Evolutionary conservation across 1,139 yeast species (phyloP).

Genomic region (Pichia norvegensis): DNA sequence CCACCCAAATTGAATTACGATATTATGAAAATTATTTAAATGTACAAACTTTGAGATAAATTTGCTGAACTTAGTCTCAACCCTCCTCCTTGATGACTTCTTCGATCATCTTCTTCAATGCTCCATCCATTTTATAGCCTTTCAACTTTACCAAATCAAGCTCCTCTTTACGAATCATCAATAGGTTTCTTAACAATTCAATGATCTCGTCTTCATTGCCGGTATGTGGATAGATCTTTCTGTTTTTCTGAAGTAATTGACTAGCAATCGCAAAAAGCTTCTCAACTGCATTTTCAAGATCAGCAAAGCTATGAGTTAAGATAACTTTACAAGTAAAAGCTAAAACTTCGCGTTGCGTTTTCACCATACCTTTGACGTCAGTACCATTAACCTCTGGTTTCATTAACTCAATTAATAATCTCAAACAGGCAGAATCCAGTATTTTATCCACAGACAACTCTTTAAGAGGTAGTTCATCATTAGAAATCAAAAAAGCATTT

Average conservation of each 20-base stretch:
- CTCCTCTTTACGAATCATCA: constrained; percentile 39
- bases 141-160: constrained; percentile 20
- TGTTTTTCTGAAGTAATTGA: constrained; percentile 23
- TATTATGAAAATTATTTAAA: too few species aligned
- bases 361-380: constrained; percentile 55
- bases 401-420: constrained; percentile 58
- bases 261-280: constrained; percentile 23
- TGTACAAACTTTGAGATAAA: neutral
- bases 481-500: constrained; percentile 37
- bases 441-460: constrained; percentile 44
- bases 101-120: constrained; percentile 18
- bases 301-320: constrained; percentile 39
- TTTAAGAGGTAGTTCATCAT: constrained; percentile 24
- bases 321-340: constrained; percentile 65
- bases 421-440: constrained; percentile 68
- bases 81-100: constrained; percentile 7
- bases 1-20: too few species aligned
- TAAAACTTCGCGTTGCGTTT: constrained; percentile 61
- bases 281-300: constrained; percentile 21
- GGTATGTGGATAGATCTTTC: constrained; percentile 10
- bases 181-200: constrained; percentile 57
- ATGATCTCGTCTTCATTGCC: constrained; percentile 46
- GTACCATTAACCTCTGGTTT: constrained; percentile 61
- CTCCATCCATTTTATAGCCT: constrained; percentile 20
- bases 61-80: neutral